These are phyloP conservation scores for Paramecium sonneborni DNA, from an alignment of 73 alveolate genomes.

Conservation along the genomic window DNA sequence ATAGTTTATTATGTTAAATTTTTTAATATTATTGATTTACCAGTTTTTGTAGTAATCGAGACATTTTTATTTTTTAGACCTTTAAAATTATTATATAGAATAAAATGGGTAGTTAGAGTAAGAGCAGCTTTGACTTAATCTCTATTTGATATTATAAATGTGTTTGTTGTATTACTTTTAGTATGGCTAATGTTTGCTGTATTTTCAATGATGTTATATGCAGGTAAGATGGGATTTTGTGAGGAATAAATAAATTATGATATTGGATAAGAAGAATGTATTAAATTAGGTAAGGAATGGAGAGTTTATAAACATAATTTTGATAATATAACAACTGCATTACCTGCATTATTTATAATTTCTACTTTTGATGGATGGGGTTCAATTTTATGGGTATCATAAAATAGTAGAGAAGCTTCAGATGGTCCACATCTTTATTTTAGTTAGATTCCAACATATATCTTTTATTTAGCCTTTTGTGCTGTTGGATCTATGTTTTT, in stretches of 20 bases:
- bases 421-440: constrained; percentile 20
- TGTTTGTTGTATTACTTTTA: background rate
- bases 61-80: constrained; percentile 20
- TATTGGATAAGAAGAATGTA: background rate
- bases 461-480: background rate
- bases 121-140: background rate
- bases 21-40: background rate
- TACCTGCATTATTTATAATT: background rate
- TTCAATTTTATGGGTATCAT: background rate
- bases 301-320: background rate
- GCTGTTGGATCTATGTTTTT: constrained; percentile 31
- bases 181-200: constrained; percentile 19
- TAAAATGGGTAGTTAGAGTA: background rate
- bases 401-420: constrained; percentile 11
- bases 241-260: constrained; percentile 21
- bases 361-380: constrained; percentile 50
- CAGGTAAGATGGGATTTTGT: constrained; percentile 6
- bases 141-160: constrained; percentile 13
- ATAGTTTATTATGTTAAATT: background rate
- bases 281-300: background rate
- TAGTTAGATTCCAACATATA: background rate
- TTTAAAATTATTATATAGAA: background rate
- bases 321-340: constrained; percentile 29
- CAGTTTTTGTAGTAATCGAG: background rate
- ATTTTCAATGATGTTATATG: background rate